These are phyloP conservation scores for Gleditsia sinensis DNA, from an alignment of 306 rosid genomes.

Conservation along the genomic window DNA sequence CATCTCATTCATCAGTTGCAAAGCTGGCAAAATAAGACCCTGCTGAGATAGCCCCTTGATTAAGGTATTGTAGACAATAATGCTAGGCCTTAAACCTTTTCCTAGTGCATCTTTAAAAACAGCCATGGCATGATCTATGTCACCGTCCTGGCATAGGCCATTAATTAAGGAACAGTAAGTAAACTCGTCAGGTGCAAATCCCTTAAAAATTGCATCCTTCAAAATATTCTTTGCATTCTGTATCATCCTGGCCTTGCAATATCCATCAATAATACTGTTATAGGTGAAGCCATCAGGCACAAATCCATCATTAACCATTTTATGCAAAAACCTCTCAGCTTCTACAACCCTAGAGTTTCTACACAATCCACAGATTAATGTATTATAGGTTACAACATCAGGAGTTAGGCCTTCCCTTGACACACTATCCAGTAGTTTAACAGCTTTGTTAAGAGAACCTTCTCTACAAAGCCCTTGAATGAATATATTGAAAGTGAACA, in stretches of 20 bases:
- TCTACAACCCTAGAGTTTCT: conserved; percentile 58
- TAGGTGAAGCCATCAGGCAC: conserved; percentile 80
- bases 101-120: conserved; percentile 64
- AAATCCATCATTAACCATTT: conserved; percentile 80
- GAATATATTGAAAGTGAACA: conserved; percentile 82
- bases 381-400: conserved; percentile 83
- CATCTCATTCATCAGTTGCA: conserved; percentile 84
- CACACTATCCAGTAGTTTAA: conserved; percentile 52
- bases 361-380: conserved; percentile 78
- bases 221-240: conserved; percentile 71
- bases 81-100: conserved; percentile 67
- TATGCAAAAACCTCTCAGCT: conserved; percentile 69
- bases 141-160: conserved; percentile 71
- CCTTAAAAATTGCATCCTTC: conserved; percentile 76
- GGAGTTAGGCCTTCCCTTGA: conserved; percentile 63
- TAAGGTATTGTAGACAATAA: conserved; percentile 73
- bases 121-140: conserved; percentile 65
- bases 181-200: conserved; percentile 82
- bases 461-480: conserved; percentile 75
- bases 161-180: conserved; percentile 79
- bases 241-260: conserved; percentile 76
- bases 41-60: conserved; percentile 77
- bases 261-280: conserved; percentile 78
- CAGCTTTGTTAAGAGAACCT: conserved; percentile 57
- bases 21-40: conserved; percentile 82